These are phyloP conservation scores for Chenopodium quinoa DNA, from an alignment of 148 eudicot species.

Conservation along the genomic window DNA sequence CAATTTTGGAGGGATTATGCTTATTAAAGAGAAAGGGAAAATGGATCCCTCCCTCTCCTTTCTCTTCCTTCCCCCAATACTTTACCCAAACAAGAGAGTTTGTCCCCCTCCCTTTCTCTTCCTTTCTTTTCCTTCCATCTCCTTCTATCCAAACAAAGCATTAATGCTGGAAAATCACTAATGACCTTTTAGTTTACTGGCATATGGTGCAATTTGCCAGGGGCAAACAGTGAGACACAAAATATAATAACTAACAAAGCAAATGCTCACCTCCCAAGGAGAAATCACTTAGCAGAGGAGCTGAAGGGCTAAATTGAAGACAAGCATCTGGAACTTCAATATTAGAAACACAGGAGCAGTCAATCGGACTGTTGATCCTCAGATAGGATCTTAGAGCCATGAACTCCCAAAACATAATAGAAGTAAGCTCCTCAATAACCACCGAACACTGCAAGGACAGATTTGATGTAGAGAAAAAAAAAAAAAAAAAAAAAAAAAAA, in stretches of 20 bases:
- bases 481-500: background rate
- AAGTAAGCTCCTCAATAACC: background rate
- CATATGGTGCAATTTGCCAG: no score
- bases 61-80: no score
- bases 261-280: background rate
- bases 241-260: background rate
- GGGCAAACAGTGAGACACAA: no score
- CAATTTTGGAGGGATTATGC: no score
- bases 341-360: background rate
- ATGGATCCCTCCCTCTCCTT: no score
- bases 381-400: background rate
- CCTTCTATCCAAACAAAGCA: slow-evolving; percentile 22
- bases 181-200: no score
- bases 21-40: no score
- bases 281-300: background rate
- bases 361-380: background rate
- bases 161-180: background rate
- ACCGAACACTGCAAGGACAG: background rate
- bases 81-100: no score
- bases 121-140: no score
- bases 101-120: no score
- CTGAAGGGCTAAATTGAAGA: background rate
- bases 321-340: slow-evolving; percentile 11
- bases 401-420: background rate
- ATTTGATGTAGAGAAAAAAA: background rate